phyloP scores from a whole-genome alignment of 257 asterid species.

The Ilex asprella region DNA sequence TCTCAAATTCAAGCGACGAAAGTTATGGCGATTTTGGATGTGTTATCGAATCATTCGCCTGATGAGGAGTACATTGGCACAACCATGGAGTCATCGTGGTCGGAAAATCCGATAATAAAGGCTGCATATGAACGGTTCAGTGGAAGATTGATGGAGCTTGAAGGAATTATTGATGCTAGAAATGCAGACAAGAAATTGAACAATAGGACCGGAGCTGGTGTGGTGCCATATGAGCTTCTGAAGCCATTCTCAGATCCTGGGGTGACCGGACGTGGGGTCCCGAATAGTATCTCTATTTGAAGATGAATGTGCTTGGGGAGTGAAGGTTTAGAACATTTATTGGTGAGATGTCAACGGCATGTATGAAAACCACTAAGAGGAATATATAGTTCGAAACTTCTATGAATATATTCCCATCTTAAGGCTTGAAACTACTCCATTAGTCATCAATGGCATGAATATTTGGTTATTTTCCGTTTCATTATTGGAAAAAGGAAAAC shows the following conservation, averaged over 20 bases:
- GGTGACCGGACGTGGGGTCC: slow-evolving; percentile 70
- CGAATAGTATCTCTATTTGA: slow-evolving; percentile 76
- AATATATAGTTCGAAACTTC: too few species aligned
- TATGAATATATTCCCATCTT: too few species aligned
- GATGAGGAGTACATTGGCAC: slow-evolving; percentile 77
- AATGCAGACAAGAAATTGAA: slow-evolving; percentile 25
- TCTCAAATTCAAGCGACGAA: slow-evolving; percentile 54
- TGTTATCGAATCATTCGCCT: slow-evolving; percentile 67
- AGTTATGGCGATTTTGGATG: slow-evolving; percentile 49
- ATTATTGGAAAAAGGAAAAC: too few species aligned
- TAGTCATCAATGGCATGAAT: too few species aligned
- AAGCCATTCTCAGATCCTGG: slow-evolving; percentile 68
- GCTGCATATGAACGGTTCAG: slow-evolving; percentile 48
- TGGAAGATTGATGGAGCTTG: slow-evolving; percentile 49
- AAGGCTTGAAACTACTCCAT: too few species aligned
- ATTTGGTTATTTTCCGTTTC: too few species aligned
- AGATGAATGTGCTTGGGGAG: neutral
- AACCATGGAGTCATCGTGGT: slow-evolving; percentile 34
- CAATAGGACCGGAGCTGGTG: slow-evolving; percentile 77
- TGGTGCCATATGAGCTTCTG: slow-evolving; percentile 61
- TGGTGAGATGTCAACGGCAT: too few species aligned
- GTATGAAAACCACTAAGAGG: too few species aligned
- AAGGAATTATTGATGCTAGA: slow-evolving; percentile 56
- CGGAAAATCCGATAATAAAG: slow-evolving; percentile 23
- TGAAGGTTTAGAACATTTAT: too few species aligned